Base-by-base conservation (phyloP, 106 monocot species). In the Triglochin maritima region DNA sequence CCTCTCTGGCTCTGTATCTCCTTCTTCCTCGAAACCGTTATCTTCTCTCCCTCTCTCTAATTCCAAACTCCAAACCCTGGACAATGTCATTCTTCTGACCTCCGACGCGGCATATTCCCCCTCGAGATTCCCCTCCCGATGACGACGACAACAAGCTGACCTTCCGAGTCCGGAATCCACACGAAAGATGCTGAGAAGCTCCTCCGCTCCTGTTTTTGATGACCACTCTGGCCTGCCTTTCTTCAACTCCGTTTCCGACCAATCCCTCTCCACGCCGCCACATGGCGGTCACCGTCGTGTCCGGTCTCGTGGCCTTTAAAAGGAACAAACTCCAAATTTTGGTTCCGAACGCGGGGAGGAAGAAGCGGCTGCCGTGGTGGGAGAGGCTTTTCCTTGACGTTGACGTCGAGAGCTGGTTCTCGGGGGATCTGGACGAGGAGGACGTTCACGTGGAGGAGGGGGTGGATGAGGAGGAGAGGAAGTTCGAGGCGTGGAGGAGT, bases 401-500 rank as follows among this genome's bases (percentile, higher is more conserved):
- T 11, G 77, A 79, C 11, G 74, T 76, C 11, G 83, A 63, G 7
- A 56, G 67, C 7, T 79, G 72, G 77, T 65, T 70, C 48, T 69
- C 71, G 9, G 69, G 71, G 74, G 71, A 59, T 4, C 78, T 66
- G 0, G 86, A 89, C 17, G 75, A 58, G 2, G 77, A 5, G 17
- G 17, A 47, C 15, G 11, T 17, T 0, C 57, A 62, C 4, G 70
- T 7, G 46, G 71, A 69, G 11, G 72, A 49, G 3, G 79, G 29
- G 15, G 73, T 51, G 4, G 72, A 67, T 4, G 14, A 48, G 0
- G 78, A 89, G 65, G 78, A 65, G 46, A 49, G 49, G 50, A 85
- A 82, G 59, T 94, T 94, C 5, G 84, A 86, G 17, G 68, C 88
- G 43, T 98, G 96, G 91, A 98, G 78, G 84, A 86, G 80, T 62